phyloP scores from a whole-genome alignment of 208 protist species.

The Trypanosoma avium region DNA sequence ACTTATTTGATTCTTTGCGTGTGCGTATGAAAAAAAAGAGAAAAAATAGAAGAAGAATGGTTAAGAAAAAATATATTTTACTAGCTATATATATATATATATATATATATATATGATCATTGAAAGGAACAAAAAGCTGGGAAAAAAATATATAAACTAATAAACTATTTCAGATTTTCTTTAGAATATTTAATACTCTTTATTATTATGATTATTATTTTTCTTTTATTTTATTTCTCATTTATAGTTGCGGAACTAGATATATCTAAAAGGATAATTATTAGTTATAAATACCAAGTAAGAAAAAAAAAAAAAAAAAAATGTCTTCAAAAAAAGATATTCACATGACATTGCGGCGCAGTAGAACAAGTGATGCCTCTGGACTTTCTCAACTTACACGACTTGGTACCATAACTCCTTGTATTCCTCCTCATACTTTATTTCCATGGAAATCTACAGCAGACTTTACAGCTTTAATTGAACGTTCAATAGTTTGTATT shows the following conservation, averaged over 20 bases:
- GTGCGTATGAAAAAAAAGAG: no score
- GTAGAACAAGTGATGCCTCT: conserved; percentile 38
- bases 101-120: no score
- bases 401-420: conserved; percentile 33
- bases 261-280: background rate
- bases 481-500: conserved; percentile 61
- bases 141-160: no score
- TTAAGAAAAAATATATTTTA: no score
- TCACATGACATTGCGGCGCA: conserved; percentile 51
- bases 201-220: background rate
- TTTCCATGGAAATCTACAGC: conserved; percentile 36
- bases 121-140: no score
- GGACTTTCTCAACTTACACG: conserved; percentile 39
- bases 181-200: background rate
- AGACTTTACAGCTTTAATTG: conserved; percentile 59
- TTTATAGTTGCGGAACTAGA: background rate
- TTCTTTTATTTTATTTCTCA: conserved; percentile 4
- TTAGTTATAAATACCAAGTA: background rate
- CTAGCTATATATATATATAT: no score
- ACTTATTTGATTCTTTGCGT: no score
- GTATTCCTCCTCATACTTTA: conserved; percentile 35
- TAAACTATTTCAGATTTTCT: background rate
- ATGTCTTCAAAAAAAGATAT: conserved; percentile 22
- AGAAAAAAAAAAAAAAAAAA: background rate
- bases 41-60: no score